Percentiles rank a stretch among this genome's conserved stretches.
Conservation (phyloP, 2,329 filamentous ascomycete genomes). For the Botrytis deweyae region DNA sequence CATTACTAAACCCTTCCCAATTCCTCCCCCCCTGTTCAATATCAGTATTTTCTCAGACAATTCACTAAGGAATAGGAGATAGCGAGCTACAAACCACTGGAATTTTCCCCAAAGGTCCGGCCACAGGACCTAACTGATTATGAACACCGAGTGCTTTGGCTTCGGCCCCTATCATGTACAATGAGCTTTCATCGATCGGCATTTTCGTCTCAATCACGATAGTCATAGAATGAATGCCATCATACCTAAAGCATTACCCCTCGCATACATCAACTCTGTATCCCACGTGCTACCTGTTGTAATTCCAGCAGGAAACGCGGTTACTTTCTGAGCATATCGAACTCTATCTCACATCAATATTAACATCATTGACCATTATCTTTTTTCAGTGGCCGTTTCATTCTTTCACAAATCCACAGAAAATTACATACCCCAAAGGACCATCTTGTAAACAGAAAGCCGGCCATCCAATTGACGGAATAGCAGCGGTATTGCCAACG, state of each 20-base stretch:
- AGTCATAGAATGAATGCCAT: not conserved
- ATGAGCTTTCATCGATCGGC: not conserved
- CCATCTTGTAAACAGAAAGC: conserved; percentile 78
- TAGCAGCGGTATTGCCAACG: conserved; percentile 60
- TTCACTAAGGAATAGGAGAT: not conserved
- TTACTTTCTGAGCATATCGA: conserved; percentile 67
- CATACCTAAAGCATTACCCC: conserved; percentile 66
- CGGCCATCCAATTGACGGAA: conserved; percentile 63
- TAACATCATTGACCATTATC: not conserved
- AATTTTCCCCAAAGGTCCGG: conserved; percentile 72
- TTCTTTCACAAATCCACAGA: too few relatives aligned
- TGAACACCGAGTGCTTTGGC: conserved; percentile 70
- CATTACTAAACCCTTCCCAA: conserved; percentile 80
- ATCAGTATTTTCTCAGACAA: conserved; percentile 25
- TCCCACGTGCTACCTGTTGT: conserved; percentile 81
- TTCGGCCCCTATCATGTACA: conserved; percentile 56
- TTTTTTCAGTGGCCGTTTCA: not conserved
- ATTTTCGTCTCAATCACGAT: not conserved
- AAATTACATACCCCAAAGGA: conserved; percentile 56
- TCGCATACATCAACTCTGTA: conserved; percentile 66
- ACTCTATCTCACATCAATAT: conserved; percentile 42
- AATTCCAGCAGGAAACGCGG: conserved; percentile 77
- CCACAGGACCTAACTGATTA: conserved; percentile 71
- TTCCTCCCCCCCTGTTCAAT: conserved; percentile 67
- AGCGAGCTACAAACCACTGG: conserved; percentile 42